Percentiles rank a stretch among this genome's conserved stretches.
These are phyloP conservation scores for Euphrasia arctica DNA, from an alignment of 305 asterid species.

Conservation along the genomic window DNA sequence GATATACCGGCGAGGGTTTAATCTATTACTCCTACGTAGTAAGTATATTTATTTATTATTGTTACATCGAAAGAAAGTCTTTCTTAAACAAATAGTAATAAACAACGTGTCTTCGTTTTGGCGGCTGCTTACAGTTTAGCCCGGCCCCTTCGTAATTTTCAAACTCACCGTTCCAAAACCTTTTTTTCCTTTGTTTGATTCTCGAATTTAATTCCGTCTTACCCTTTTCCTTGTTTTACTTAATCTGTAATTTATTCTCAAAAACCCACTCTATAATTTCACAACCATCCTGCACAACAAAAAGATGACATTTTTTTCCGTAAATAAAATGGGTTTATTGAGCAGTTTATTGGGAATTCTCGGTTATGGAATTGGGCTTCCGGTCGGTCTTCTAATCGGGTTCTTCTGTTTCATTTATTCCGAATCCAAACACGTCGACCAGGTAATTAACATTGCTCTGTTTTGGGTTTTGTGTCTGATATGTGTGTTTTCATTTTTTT, in stretches of 20 bases:
- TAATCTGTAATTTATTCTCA: slow-evolving; percentile 14
- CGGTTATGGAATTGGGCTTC: slow-evolving; percentile 67
- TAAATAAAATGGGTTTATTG: slow-evolving; percentile 53
- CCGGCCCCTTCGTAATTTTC: slow-evolving; percentile 26
- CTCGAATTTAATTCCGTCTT: slow-evolving; percentile 13
- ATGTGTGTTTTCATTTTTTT: not conserved
- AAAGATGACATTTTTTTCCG: slow-evolving; percentile 14
- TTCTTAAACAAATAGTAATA: not conserved
- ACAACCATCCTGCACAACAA: not conserved
- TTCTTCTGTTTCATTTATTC: slow-evolving; percentile 65
- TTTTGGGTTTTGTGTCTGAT: slow-evolving; percentile 10
- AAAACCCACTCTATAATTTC: not conserved
- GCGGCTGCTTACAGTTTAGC: slow-evolving; percentile 28
- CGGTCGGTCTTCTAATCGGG: slow-evolving; percentile 63
- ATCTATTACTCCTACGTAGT: no score
- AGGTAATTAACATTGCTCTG: slow-evolving; percentile 23
- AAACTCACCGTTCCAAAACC: slow-evolving; percentile 18
- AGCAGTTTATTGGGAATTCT: slow-evolving; percentile 66
- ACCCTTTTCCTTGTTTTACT: slow-evolving; percentile 4
- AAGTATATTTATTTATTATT: no score
- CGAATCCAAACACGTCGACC: slow-evolving; percentile 53
- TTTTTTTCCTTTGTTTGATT: slow-evolving; percentile 21
- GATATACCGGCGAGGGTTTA: no score
- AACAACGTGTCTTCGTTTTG: slow-evolving; percentile 20
- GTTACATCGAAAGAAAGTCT: no score